Percentiles rank a stretch among this genome's conserved stretches.
Evolutionary conservation across 202 grass and related monocot genomes (phyloP).

Genomic region (Brachypodium distachyon): DNA sequence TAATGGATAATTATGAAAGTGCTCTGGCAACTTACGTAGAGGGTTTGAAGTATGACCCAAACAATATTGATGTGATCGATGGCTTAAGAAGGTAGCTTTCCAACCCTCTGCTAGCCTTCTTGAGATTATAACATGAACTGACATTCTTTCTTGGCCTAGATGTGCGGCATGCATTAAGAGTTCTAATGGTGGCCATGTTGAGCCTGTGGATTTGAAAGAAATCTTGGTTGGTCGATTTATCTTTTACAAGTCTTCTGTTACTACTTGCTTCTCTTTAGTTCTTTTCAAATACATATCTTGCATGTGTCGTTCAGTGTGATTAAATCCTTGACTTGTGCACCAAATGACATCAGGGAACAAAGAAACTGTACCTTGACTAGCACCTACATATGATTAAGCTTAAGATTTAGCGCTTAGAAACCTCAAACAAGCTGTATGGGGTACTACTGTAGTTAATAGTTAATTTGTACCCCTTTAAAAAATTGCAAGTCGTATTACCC

Average conservation of each 20-base stretch:
- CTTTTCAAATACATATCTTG: background rate
- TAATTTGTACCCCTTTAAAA: background rate
- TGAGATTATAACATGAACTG: background rate
- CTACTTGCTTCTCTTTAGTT: background rate
- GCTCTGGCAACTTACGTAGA: conserved; percentile 52
- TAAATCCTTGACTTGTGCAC: background rate
- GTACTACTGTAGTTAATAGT: background rate
- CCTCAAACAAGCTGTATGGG: background rate
- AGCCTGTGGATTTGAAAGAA: conserved; percentile 32
- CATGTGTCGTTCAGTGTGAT: background rate
- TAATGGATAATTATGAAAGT: conserved; percentile 56
- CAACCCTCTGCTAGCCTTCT: background rate
- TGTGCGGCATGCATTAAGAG: conserved; percentile 47
- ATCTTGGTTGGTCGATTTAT: conserved; percentile 22
- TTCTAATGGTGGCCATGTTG: conserved; percentile 15
- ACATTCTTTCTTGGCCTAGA: conserved; percentile 18
- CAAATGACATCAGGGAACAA: background rate
- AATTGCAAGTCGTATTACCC: background rate
- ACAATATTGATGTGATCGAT: conserved; percentile 41
- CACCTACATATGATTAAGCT: background rate
- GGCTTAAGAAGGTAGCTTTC: conserved; percentile 53
- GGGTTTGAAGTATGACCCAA: conserved; percentile 57
- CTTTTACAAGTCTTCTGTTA: background rate
- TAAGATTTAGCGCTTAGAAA: background rate
- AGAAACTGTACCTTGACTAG: background rate